Evolutionary conservation across 2,329 filamentous ascomycete species (phyloP).

Genomic region (Furcasterigmium furcatum): DNA sequence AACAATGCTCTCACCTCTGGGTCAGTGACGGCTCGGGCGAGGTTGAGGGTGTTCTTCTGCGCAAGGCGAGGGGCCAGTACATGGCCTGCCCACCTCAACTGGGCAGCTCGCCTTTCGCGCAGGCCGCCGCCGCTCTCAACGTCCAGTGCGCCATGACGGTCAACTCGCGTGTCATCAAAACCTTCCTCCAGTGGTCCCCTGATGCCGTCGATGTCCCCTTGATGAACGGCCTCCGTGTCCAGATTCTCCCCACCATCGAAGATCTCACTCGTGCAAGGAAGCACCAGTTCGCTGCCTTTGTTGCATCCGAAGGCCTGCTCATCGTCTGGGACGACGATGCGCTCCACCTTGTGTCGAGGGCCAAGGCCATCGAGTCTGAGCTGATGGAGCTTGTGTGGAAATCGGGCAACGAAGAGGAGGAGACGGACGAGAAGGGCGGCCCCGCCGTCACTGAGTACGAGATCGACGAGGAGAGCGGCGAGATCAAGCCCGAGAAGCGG

Average conservation of each 20-base stretch:
- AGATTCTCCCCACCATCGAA: constrained; percentile 69
- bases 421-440: constrained; percentile 47
- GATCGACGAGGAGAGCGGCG: constrained; percentile 70
- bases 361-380: constrained; percentile 70
- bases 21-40: constrained; percentile 66
- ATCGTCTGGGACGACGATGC: constrained; percentile 83
- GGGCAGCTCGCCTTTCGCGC: constrained; percentile 58
- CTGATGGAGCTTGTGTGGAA: constrained; percentile 78
- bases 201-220: constrained; percentile 72
- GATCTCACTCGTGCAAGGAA: constrained; percentile 70
- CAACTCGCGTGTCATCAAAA: constrained; percentile 76
- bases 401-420: constrained; percentile 50
- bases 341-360: constrained; percentile 64
- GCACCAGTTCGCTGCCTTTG: constrained; percentile 77
- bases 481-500: constrained; percentile 60
- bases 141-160: constrained; percentile 79
- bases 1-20: constrained; percentile 74
- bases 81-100: constrained; percentile 69
- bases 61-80: constrained; percentile 66
- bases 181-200: constrained; percentile 70
- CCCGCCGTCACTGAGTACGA: constrained; percentile 46
- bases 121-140: constrained; percentile 66
- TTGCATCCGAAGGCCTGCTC: constrained; percentile 66
- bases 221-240: constrained; percentile 72
- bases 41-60: constrained; percentile 68